Percentiles rank a stretch among this genome's conserved stretches.
phyloP scores from a whole-genome alignment of 305 asterid species.

The Fraxinus velutina region DNA sequence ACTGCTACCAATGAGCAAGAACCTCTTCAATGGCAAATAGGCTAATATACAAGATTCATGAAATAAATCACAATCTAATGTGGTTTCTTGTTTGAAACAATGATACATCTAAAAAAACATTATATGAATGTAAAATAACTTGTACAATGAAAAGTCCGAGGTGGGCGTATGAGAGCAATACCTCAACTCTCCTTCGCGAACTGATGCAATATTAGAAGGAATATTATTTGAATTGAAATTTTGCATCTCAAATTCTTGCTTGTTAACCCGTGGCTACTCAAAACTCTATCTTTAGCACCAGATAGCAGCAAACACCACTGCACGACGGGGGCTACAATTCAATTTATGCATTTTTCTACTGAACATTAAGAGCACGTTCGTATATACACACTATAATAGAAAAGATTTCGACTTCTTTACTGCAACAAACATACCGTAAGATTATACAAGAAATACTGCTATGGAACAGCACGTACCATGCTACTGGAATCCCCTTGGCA shows the following conservation, averaged over 20 bases:
- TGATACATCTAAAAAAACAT: background rate
- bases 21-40: background rate
- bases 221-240: background rate
- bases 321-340: background rate
- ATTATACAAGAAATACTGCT: background rate
- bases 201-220: background rate
- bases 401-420: background rate
- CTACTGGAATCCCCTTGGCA: background rate
- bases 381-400: background rate
- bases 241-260: background rate
- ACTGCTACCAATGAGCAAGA: background rate
- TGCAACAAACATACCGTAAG: background rate
- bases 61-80: background rate
- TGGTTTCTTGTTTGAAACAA: background rate
- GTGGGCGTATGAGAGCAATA: background rate
- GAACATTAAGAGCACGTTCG: background rate
- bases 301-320: background rate
- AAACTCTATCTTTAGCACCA: background rate
- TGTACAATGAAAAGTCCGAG: background rate
- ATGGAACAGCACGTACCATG: background rate
- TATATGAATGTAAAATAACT: background rate
- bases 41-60: background rate
- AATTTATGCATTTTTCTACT: background rate
- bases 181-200: background rate
- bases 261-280: background rate